Evolutionary conservation across 2,329 filamentous ascomycete genomes (phyloP), one percentile per base, ranked within the genome.

Genomic region (Stachybotrys chlorohalonatus): DNA sequence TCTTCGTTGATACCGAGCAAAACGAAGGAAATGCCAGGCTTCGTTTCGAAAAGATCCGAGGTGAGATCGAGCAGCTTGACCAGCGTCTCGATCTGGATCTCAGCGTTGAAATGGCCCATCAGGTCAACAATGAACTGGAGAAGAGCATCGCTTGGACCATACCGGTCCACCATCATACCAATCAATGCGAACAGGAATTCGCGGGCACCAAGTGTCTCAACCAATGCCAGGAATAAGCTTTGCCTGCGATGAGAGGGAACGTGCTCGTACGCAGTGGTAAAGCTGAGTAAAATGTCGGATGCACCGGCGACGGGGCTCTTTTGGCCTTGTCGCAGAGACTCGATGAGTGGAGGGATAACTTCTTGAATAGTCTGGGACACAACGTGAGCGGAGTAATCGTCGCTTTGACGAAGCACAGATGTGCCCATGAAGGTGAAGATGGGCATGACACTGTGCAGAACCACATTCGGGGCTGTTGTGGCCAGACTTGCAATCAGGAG

Each of bases 381-480:
- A 36, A 99, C 93, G 68, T 96, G 90, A 11, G 92, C 91, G 24
- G 94, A 97, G 73, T 96, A 97, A 63, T 97, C 93, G 64, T 99
- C 95, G 62, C 90, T 90, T 72, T 96, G 93, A 51, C 89, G 86
- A 52, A 99, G 80, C 17, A 96, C 86, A 4, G 90, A 96, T 48
- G 87, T 88, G 47, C 93, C 91, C 86, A 97, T 96, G 68, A 97
- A 96, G 0, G 94, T 97, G 73, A 99, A 99, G 53, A 99, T 93
- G 11, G 94, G 94, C 94, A 99, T 99, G 53, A 99, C 90, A 62
- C 91, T 96, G 72, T 99, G 93, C 55, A 99, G 79, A 3, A 99
- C 90, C 51, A 95, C 76, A 68, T 96, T 92, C 0, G 95, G 94
- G 0, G 90, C 90, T 61, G 92, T 89, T 46, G 87, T 87, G 24